Conservation (phyloP, 2,329 filamentous ascomycete species). For the Trichoderma sp. region DNA sequence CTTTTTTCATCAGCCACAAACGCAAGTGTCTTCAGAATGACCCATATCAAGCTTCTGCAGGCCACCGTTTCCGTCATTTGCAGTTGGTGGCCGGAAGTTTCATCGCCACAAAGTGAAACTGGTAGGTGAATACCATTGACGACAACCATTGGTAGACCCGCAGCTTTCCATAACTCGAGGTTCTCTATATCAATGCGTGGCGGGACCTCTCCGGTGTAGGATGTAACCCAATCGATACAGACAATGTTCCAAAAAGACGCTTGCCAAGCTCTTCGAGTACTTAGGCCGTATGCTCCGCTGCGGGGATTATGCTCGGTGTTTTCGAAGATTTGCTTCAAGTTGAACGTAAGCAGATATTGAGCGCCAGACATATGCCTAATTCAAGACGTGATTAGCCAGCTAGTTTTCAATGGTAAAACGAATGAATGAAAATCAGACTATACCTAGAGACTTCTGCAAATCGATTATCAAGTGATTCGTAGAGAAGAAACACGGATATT, state of each 20-base stretch:
- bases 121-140: constrained; percentile 17
- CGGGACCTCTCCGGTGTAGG: constrained; percentile 17
- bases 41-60: constrained; percentile 23
- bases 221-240: constrained; percentile 23
- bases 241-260: constrained; percentile 25
- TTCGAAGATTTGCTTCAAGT: neutral
- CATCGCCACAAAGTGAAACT: constrained; percentile 5
- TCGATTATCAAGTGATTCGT: constrained; percentile 25
- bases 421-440: neutral
- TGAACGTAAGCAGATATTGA: constrained; percentile 19
- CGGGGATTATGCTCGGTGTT: constrained; percentile 2
- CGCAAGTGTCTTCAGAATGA: constrained; percentile 20
- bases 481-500: constrained; percentile 24
- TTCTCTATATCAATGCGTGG: constrained; percentile 21
- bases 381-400: neutral
- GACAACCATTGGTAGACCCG: constrained; percentile 20
- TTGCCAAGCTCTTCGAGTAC: constrained; percentile 22
- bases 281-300: constrained; percentile 9
- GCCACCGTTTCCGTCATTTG: constrained; percentile 23
- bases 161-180: constrained; percentile 22
- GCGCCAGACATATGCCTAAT: constrained; percentile 23
- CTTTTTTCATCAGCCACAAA: constrained; percentile 15
- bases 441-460: constrained; percentile 23
- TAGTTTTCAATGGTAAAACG: neutral
- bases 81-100: neutral